Base-by-base conservation (phyloP, 805 yeast genomes). In the Ogataea salicorniae region DNA sequence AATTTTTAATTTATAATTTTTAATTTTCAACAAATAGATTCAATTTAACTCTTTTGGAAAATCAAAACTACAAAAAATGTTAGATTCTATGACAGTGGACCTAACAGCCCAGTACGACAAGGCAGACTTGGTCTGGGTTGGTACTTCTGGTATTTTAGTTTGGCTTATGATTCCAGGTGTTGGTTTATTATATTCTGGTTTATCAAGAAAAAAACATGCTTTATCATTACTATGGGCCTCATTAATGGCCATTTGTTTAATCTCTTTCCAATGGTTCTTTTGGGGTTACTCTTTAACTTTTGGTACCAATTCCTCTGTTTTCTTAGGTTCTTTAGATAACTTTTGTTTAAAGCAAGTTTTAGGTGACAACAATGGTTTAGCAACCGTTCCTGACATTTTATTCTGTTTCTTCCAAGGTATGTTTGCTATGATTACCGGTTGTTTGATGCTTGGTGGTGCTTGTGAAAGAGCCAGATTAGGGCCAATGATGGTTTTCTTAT, bases 81-180 rank as follows among this genome's bases (percentile, higher is more conserved):
- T 26, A 26, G 50, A 89, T 70, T 79, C 88, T 34, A 72, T 87
- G 64, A 77, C 80, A 17, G 77, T 77, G 23, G 86, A 91, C 67
- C 73, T 90, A 59, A 88, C 88, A 64, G 70, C 71, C 9, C 83
- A 77, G 59, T 90, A 76, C 62, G 85, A 83, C 51, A 71, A 71
- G 39, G 95, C 84, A 43, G 87, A 88, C 64, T 84, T 86, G 87
- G 88, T 81, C 5, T 90, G 95, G 95, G 76, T 89, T 47, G 88
- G 83, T 64, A 76, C 79, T 6, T 76, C 88, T n/a, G 83, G 81
- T 8, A 83, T 79, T 20, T 75, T 94, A 49, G 98, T 92, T 51
- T 91, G 95, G 90, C 81, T 92, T 59, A 94, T 92, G 97, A 79
- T 90, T 58, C 97, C 98, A 35, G 99, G 99, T 52, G 84, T 94